Base-by-base conservation (phyloP, 2,329 filamentous ascomycete species). In the Ambrosiella beaveri region DNA sequence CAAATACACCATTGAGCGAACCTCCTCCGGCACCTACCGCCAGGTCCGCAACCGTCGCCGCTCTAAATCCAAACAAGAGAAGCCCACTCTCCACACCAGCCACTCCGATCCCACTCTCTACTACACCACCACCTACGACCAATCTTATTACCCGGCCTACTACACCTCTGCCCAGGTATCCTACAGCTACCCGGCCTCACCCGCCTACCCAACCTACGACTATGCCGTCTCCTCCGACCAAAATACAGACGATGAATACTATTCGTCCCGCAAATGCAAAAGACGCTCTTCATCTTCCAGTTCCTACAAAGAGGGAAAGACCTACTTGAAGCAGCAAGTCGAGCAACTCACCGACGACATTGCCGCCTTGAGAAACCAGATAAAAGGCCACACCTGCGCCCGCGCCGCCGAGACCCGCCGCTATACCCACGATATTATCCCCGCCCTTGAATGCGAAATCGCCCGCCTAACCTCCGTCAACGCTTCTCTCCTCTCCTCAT, bases 31-130 rank as follows among this genome's bases (percentile, higher is more conserved):
- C 19, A 39, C 45, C 38, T 50, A 56, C 54, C 53, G 51, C 7
- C 41, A 56, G n/a, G 47, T 52, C 38, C 57, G 54, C 12, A 53
- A 37, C 15, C 53, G 53, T 3, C 57, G 54, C 19, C 51, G 40
- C 37, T 19, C n/a, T 38, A 51, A 36, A 27, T 17, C 13, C 19
- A 45, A 40, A 4, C 38, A 7, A 27, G 27, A 44, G 19, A 19
- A 45, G 17, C 19, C 8, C 6, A 17, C 38, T 27, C 49, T 52
- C 7, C 57, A 36, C 19, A 47, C 50, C 35, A 35, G 37, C 44
- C 35, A 55, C 37, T 54, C 44, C 44, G 38, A 15, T 37, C 11
- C 57, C 8, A 41, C 53, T 12, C 11, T 47, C 1, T 17, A 53
- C 35, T 40, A 7, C 51, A 19, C 27, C 51, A 17, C 36, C 8